phyloP scores from a whole-genome alignment of 768 basidiomycete species.

The Chlorophyllum brunneum region DNA sequence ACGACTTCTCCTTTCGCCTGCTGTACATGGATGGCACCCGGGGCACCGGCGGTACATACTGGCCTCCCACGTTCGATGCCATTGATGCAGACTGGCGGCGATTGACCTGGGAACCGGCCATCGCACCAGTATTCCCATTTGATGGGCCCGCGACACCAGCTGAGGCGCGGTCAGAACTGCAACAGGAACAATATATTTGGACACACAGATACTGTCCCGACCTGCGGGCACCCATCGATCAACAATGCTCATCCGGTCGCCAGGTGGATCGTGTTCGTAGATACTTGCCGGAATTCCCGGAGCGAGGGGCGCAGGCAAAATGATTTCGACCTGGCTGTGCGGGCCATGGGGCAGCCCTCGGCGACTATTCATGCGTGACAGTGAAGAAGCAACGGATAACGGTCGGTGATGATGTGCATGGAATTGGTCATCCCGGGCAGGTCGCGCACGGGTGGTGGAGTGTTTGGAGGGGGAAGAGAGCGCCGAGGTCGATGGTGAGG shows the following conservation, averaged over 20 bases:
- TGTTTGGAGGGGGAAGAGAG: conserved; percentile 13
- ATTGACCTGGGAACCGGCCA: not conserved
- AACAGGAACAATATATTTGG: not conserved
- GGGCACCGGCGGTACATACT: conserved; percentile 11
- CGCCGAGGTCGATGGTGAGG: not conserved
- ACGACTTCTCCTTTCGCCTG: not conserved
- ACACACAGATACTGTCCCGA: conserved; percentile 6
- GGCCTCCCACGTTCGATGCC: not conserved
- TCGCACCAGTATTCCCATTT: not conserved
- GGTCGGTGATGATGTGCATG: conserved; percentile 14
- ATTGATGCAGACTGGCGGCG: not conserved
- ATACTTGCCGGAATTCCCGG: conserved; percentile 20
- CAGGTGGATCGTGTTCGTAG: not conserved
- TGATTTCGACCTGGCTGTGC: conserved; percentile 58
- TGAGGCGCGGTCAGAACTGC: not conserved
- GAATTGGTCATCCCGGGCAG: conserved; percentile 11
- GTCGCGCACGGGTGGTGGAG: conserved; percentile 15
- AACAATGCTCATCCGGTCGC: conserved; percentile 21
- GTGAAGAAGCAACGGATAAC: conserved; percentile 11
- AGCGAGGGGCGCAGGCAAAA: conserved; percentile 65
- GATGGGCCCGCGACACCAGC: not conserved
- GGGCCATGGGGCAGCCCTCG: conserved; percentile 61
- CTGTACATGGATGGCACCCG: conserved; percentile 18
- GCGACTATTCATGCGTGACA: conserved; percentile 31
- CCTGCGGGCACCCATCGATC: conserved; percentile 23